Evolutionary conservation across 129 eudicot genomes (phyloP).

Genomic region (Pulicaria dysenterica): DNA sequence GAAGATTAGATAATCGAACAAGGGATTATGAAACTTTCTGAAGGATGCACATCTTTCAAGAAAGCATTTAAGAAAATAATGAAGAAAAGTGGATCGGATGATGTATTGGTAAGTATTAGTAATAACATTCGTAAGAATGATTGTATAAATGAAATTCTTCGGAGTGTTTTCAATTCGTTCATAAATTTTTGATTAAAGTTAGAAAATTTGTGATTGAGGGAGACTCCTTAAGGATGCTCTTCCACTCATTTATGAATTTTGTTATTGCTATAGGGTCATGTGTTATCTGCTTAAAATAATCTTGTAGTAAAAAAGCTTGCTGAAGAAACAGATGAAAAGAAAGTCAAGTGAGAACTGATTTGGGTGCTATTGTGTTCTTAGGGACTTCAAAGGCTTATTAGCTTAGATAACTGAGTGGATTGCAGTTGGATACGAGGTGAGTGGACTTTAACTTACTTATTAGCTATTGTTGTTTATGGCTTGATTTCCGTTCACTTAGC

Average conservation of each 20-base stretch:
- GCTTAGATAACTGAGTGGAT: too few species aligned
- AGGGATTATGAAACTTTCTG: slow-evolving; percentile 64
- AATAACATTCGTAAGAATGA: not conserved
- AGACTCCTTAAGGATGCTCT: not conserved
- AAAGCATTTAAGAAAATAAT: slow-evolving; percentile 73
- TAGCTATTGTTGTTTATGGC: too few species aligned
- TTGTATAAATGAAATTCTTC: not conserved
- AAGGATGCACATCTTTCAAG: slow-evolving; percentile 75
- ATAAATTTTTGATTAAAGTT: not conserved
- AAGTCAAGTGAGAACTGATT: too few species aligned
- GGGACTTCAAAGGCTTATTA: too few species aligned
- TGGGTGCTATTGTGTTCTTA: too few species aligned
- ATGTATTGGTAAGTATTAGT: slow-evolving; percentile 59
- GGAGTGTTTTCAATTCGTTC: not conserved
- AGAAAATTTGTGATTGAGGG: not conserved
- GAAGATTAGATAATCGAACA: slow-evolving; percentile 63
- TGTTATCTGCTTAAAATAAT: slow-evolving; percentile 84
- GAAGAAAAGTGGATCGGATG: slow-evolving; percentile 62
- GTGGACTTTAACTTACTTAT: too few species aligned
- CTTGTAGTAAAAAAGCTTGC: slow-evolving; percentile 90
- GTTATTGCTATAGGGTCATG: slow-evolving; percentile 70
- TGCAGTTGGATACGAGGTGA: too few species aligned
- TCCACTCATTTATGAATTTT: slow-evolving; percentile 11
- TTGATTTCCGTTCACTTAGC: too few species aligned
- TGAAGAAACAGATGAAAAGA: slow-evolving; percentile 74